These are phyloP conservation scores for Proliferodiscus dingleyae DNA, from an alignment of 2,329 filamentous ascomycete species.

Conservation along the genomic window DNA sequence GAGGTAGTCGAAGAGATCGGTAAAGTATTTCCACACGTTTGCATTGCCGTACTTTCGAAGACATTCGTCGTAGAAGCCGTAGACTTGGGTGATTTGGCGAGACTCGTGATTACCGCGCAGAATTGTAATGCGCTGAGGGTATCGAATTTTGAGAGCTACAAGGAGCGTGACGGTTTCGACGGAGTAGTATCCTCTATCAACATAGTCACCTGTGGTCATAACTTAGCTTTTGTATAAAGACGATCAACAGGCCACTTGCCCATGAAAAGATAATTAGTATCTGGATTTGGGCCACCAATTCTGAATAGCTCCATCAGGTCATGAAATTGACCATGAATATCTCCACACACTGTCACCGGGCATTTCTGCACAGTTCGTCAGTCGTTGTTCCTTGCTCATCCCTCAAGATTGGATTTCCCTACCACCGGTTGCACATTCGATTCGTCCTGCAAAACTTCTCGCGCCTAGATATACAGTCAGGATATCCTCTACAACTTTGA, in stretches of 20 bases:
- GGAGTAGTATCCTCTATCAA: conserved; percentile 97
- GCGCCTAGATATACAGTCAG: conserved; percentile 54
- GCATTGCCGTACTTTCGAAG: conserved; percentile 98
- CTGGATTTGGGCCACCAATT: conserved; percentile 94
- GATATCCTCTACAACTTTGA: conserved; percentile 4
- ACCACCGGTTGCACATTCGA: conserved; percentile 99
- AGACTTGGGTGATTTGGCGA: conserved; percentile 97
- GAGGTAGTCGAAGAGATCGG: conserved; percentile 97
- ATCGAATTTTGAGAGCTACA: conserved; percentile 95
- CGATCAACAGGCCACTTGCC: conserved; percentile 49
- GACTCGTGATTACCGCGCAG: conserved; percentile 99
- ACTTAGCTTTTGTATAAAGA: conserved; percentile 15
- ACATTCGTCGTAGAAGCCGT: conserved; percentile 99
- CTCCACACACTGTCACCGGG: conserved; percentile 95
- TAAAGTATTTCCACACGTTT: conserved; percentile 99
- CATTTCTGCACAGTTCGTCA: conserved; percentile 65
- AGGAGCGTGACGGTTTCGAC: conserved; percentile 97
- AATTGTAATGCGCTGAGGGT: conserved; percentile 96
- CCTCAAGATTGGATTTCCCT: conserved; percentile 37
- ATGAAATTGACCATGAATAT: conserved; percentile 99
- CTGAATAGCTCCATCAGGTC: conserved; percentile 99
- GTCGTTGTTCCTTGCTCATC: conserved; percentile 26
- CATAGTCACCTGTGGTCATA: conserved; percentile 72
- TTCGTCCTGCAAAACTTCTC: conserved; percentile 94
- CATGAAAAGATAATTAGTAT: conserved; percentile 99